A percentile compares a stretch with the other conserved stretches of the same genome.
These are phyloP conservation scores for Kazachstania sp. DNA, from an alignment of 1,139 yeast species.

Conservation along the genomic window DNA sequence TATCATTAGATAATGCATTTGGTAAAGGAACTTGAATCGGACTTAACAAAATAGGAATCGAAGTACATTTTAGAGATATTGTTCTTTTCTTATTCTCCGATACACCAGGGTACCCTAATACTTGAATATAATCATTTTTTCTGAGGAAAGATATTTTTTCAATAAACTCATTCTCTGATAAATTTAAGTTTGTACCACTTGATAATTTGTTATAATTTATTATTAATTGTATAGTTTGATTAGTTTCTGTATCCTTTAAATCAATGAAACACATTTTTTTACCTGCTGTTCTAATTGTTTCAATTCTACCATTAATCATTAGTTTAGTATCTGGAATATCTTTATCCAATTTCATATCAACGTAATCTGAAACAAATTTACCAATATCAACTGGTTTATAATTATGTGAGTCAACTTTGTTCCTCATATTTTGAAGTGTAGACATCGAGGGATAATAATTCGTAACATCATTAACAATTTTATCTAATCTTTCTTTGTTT, in stretches of 20 bases:
- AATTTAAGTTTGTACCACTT: not conserved
- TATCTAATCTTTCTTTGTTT: slow-evolving; percentile 12
- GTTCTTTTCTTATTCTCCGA: slow-evolving; percentile 62
- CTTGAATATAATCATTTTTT: slow-evolving; percentile 63
- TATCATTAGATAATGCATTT: slow-evolving; percentile 45
- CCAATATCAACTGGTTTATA: slow-evolving; percentile 5
- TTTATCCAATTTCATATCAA: not conserved
- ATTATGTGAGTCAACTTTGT: not conserved
- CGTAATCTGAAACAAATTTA: slow-evolving; percentile 5
- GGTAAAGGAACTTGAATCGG: slow-evolving; percentile 73
- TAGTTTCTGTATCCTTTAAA: slow-evolving; percentile 7
- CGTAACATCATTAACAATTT: slow-evolving; percentile 8
- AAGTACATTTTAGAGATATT: slow-evolving; percentile 55
- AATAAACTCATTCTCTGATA: slow-evolving; percentile 36
- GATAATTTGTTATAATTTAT: slow-evolving; percentile 13
- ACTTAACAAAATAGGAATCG: slow-evolving; percentile 44
- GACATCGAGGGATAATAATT: slow-evolving; percentile 26
- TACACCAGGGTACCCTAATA: slow-evolving; percentile 60
- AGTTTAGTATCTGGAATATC: not conserved
- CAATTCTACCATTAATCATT: slow-evolving; percentile 21
- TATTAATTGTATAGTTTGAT: slow-evolving; percentile 14
- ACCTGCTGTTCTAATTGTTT: slow-evolving; percentile 25
- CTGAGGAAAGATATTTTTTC: slow-evolving; percentile 41
- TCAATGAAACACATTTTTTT: slow-evolving; percentile 30
- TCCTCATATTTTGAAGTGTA: slow-evolving; percentile 1